Evolutionary conservation across 2,329 filamentous ascomycete species (phyloP).

Genomic region (Myriosclerotinia duriaeana): DNA sequence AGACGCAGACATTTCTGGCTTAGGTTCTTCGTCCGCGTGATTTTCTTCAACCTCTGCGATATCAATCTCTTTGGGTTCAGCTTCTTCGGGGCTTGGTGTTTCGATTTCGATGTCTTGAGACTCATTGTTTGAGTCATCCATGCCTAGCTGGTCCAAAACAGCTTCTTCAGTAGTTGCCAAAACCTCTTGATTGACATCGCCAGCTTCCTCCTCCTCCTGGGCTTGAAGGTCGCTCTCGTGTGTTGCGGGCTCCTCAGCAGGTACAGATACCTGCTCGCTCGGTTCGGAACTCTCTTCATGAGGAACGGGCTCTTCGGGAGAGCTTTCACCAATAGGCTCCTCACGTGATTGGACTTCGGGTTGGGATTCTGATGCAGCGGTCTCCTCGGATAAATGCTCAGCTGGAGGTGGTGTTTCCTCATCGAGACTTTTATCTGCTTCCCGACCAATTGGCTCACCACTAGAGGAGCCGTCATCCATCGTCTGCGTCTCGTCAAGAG

Average conservation of each 20-base stretch:
- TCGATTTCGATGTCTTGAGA: conserved; percentile 5
- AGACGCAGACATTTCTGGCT: background rate
- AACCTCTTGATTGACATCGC: background rate
- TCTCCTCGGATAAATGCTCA: background rate
- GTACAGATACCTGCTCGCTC: background rate
- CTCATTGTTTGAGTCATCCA: background rate
- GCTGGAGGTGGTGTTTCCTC: background rate
- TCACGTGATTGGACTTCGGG: background rate
- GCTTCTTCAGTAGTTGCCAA: background rate
- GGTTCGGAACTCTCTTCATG: background rate
- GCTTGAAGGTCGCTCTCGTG: background rate
- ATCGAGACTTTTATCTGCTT: background rate
- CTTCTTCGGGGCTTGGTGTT: background rate
- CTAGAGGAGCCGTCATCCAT: background rate
- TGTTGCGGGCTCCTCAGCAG: background rate
- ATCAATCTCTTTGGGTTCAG: background rate
- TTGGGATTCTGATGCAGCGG: background rate
- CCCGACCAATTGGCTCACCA: background rate
- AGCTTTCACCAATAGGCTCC: background rate
- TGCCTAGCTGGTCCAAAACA: background rate
- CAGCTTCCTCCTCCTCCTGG: conserved; percentile 5
- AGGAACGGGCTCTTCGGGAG: background rate
- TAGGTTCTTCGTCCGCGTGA: background rate
- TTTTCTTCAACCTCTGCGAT: background rate
- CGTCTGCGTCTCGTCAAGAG: background rate